A percentile compares a stretch with the other conserved stretches of the same genome.
Evolutionary conservation across 257 asterid genomes (phyloP).

Genomic region (Nicotiana undulata): DNA sequence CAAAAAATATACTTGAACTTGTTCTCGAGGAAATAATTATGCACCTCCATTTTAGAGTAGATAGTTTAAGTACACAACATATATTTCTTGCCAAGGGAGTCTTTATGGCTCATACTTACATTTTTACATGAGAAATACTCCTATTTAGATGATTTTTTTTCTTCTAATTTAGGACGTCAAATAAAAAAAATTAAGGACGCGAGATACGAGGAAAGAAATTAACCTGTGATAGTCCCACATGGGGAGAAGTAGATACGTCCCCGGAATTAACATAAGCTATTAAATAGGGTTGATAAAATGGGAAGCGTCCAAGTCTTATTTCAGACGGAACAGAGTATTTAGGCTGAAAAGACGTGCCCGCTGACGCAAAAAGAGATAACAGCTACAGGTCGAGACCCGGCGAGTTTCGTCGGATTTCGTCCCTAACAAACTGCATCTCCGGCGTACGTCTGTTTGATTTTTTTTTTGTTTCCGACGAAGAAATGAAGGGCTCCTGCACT

Average conservation of each 20-base stretch:
- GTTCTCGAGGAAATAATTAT: neutral
- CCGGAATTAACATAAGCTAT: neutral
- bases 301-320: neutral
- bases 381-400: slow-evolving; percentile 33
- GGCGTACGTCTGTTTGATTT: neutral
- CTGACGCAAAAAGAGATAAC: neutral
- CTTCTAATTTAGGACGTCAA: no score
- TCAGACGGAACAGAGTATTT: neutral
- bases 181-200: neutral
- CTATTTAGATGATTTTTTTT: no score
- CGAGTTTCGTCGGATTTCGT: slow-evolving; percentile 50
- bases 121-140: no score
- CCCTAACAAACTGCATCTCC: neutral
- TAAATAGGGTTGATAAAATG: neutral
- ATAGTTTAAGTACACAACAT: neutral
- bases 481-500: slow-evolving; percentile 40
- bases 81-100: neutral
- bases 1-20: neutral
- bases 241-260: neutral
- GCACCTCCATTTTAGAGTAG: neutral
- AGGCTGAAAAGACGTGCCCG: neutral
- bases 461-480: neutral
- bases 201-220: neutral
- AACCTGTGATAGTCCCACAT: neutral
- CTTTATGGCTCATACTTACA: neutral